These are phyloP conservation scores for Mastigamoeba balamuthi DNA, from an alignment of 78 protist genomes.

Conservation along the genomic window DNA sequence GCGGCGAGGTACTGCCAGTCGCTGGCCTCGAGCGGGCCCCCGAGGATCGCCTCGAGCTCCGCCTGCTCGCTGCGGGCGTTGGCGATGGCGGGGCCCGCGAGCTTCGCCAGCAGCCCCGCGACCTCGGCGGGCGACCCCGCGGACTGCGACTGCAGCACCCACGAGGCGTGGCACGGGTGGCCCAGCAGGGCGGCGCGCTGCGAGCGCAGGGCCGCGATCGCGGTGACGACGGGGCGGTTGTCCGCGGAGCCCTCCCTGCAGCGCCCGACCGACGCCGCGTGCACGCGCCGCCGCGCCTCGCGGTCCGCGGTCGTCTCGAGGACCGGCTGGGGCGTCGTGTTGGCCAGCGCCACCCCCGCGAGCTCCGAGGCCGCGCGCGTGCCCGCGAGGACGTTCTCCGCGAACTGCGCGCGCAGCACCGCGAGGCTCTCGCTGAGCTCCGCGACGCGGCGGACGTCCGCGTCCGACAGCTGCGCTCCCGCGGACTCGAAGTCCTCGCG, in stretches of 20 bases:
- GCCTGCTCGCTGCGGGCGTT: background rate
- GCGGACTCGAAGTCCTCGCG: background rate
- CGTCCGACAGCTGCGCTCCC: background rate
- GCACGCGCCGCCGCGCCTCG: background rate
- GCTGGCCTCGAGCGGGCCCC: background rate
- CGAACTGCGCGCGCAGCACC: background rate
- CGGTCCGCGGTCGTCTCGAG: background rate
- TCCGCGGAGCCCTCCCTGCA: background rate
- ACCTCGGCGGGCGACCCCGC: background rate
- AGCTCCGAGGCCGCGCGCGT: background rate
- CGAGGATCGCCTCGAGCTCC: background rate
- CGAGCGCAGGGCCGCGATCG: background rate
- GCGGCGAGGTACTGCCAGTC: background rate
- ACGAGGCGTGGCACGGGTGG: background rate
- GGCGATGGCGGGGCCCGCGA: background rate
- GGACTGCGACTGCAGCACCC: background rate
- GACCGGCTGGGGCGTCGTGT: background rate
- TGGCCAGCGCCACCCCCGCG: background rate
- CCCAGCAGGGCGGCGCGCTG: background rate
- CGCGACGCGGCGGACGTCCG: background rate
- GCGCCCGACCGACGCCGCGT: background rate
- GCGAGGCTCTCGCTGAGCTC: background rate
- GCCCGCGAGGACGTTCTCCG: background rate
- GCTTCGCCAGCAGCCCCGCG: background rate
- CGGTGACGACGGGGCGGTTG: background rate